Evolutionary conservation across 164 flowering plant genomes (phyloP), one percentile per base, ranked within the genome.

Genomic region (Tetrastigma voinierianum): DNA sequence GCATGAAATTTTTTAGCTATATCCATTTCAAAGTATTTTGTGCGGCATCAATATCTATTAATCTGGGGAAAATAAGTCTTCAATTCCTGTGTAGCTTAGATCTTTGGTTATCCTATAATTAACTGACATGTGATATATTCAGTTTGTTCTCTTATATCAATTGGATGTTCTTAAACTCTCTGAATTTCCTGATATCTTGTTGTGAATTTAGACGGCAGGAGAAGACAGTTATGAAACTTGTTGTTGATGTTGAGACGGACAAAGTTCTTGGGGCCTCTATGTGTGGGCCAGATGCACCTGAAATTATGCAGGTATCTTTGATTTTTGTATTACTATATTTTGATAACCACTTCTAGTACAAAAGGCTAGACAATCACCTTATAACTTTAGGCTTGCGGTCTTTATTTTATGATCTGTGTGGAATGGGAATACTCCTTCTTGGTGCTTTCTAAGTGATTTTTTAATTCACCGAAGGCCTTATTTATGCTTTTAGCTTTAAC

Each of bases 271-370:
- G 98, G 62, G 96, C 97, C 57, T 89, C 97, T 62, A 95, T 95
- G 97, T 89, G 96, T 68, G 97, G 98, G 17, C 96, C 97, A 65
- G 98, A 95, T 79, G 89, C 98, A 67, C 81, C 98, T 74, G 98
- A 95, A 58, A 92, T 95, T 59, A 87, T 90, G 84, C 98, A 95
- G 97, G 97, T 89, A 86, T 52, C 0, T 46, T 20, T 70, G 15
- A 13, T 11, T 51, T 20, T 57, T 15, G 40, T 13, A 20, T 52
- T 40, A 52, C 5, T 2, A 11, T 51, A 46, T 32, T 24, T 62
- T 62, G 14, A 49, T 62, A 19, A 48, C 40, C 40, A 32, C 40
- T 32, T 32, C 40, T 32, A 32, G 40, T 7, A 32, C 0, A 32
- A 32, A 32, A 32, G 40, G 40, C 40, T 32, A 49, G 16, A 5